A percentile compares a stretch with the other conserved stretches of the same genome.
Evolutionary conservation across 2,329 filamentous ascomycete species (phyloP).

Genomic region (Cercospora sp.): DNA sequence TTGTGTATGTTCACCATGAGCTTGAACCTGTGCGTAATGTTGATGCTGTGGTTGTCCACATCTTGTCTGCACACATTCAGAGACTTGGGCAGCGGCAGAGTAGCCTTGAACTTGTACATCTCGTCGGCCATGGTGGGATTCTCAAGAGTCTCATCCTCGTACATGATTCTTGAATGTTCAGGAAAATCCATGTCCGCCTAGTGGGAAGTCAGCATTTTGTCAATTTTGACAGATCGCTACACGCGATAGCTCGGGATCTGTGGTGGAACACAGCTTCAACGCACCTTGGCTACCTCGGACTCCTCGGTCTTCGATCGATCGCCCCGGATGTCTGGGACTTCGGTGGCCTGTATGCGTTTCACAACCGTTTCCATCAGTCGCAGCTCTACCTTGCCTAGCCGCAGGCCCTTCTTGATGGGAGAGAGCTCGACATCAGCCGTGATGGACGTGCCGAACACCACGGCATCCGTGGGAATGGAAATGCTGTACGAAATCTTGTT

Average conservation of each 20-base stretch:
- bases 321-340: constrained; percentile 37
- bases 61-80: constrained; percentile 85
- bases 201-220: background rate
- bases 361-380: constrained; percentile 75
- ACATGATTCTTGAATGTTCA: constrained; percentile 38
- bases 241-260: background rate
- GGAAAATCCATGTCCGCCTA: constrained; percentile 41
- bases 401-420: constrained; percentile 83
- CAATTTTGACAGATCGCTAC: background rate
- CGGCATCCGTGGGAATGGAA: constrained; percentile 86
- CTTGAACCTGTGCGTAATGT: constrained; percentile 88
- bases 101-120: constrained; percentile 60
- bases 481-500: constrained; percentile 98
- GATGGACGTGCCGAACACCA: constrained; percentile 87
- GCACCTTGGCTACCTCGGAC: constrained; percentile 39
- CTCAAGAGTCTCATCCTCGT: constrained; percentile 43
- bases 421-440: constrained; percentile 83
- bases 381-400: constrained; percentile 78
- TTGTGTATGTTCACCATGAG: constrained; percentile 89
- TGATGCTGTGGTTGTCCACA: constrained; percentile 84
- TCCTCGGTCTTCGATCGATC: constrained; percentile 41
- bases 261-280: background rate
- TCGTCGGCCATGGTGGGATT: constrained; percentile 51
- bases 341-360: constrained; percentile 39
- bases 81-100: constrained; percentile 72